phyloP scores from a whole-genome alignment of 352 stramenopile species.

The Globisporangium emineosum region DNA sequence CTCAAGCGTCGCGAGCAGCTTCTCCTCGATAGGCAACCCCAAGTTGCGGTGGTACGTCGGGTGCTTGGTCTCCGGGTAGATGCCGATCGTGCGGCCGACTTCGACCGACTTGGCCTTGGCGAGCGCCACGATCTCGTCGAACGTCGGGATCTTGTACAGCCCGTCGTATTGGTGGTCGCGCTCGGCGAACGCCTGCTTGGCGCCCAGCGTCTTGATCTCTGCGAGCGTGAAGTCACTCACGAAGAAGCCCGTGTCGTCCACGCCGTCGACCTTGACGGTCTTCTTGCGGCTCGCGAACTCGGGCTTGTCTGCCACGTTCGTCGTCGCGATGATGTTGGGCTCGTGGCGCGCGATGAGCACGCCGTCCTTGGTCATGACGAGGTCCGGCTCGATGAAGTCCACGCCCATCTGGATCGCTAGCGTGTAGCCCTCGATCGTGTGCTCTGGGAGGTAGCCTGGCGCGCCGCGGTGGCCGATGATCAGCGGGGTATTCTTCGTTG shows the following conservation, averaged over 20 bases:
- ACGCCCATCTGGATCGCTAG: constrained; percentile 88
- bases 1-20: constrained; percentile 67
- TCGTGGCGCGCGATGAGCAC: constrained; percentile 86
- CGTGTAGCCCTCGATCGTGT: constrained; percentile 88
- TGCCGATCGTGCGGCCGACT: constrained; percentile 60
- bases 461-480: constrained; percentile 86
- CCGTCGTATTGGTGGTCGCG: constrained; percentile 81
- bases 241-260: constrained; percentile 72
- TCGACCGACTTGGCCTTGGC: constrained; percentile 61
- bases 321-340: constrained; percentile 88
- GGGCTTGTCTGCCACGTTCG: constrained; percentile 73
- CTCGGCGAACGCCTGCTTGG: constrained; percentile 75
- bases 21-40: constrained; percentile 71
- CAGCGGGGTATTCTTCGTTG: constrained; percentile 40
- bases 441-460: constrained; percentile 87
- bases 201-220: constrained; percentile 86
- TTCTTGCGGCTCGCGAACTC: constrained; percentile 69
- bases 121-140: constrained; percentile 87
- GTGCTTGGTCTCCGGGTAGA: constrained; percentile 90
- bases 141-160: constrained; percentile 85
- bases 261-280: constrained; percentile 56
- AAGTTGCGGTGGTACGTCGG: constrained; percentile 70
- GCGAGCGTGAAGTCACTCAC: constrained; percentile 90
- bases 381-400: constrained; percentile 91
- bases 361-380: constrained; percentile 85